Percentiles rank a stretch among this genome's conserved stretches.
Evolutionary conservation across 805 yeast species (phyloP).

Genomic region (Zygotorulaspora chibaensis): DNA sequence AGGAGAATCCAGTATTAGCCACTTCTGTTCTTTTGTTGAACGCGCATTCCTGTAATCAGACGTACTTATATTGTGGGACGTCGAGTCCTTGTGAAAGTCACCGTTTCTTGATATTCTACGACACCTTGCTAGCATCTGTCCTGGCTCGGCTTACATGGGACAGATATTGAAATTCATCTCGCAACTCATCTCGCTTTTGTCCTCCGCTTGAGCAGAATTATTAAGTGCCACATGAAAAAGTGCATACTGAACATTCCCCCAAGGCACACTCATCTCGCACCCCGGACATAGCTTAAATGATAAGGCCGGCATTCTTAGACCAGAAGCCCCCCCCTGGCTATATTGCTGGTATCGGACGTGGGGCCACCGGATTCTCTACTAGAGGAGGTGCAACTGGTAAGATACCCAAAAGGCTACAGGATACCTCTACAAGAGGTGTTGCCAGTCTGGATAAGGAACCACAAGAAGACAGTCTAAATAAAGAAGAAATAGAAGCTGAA

Average conservation of each 20-base stretch:
- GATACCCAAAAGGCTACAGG: constrained; percentile 26
- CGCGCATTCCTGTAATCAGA: too few relatives aligned
- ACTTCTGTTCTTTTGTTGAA: too few relatives aligned
- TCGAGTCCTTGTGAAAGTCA: too few relatives aligned
- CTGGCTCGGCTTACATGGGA: too few relatives aligned
- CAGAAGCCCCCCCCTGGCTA: constrained; percentile 88
- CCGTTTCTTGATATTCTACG: too few relatives aligned
- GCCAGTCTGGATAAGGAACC: background rate
- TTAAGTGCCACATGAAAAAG: too few relatives aligned
- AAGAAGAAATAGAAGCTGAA: constrained; percentile 78
- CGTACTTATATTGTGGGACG: too few relatives aligned
- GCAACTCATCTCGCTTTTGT: too few relatives aligned
- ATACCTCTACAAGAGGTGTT: background rate
- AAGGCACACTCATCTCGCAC: background rate
- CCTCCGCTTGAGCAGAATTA: too few relatives aligned
- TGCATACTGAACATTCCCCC: background rate
- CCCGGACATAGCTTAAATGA: constrained; percentile 30
- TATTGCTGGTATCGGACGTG: constrained; percentile 89
- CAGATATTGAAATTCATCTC: too few relatives aligned
- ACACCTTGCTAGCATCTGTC: too few relatives aligned
- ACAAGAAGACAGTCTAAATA: constrained; percentile 24
- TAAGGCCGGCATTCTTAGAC: constrained; percentile 62
- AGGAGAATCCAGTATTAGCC: too few relatives aligned
- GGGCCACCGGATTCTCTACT: constrained; percentile 90
- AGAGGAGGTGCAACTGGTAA: constrained; percentile 51